Conservation (phyloP, 148 eudicot genomes). For the Fagopyrum esculentum region DNA sequence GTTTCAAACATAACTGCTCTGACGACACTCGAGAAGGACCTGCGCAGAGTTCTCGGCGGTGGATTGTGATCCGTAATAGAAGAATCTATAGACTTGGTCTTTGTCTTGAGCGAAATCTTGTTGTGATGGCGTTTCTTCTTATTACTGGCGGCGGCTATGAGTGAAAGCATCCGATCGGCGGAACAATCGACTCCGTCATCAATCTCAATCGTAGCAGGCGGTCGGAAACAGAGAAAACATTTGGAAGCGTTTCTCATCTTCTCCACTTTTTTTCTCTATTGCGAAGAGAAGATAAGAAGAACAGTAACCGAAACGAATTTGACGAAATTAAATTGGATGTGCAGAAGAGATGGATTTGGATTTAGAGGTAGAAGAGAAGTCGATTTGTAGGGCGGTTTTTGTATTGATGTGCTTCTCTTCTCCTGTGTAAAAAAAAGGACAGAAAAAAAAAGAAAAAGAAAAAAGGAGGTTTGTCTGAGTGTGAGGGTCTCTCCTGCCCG, state of each 20-base stretch:
- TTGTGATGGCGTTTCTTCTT: not conserved
- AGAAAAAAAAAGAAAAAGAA: not conserved
- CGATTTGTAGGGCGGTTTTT: not conserved
- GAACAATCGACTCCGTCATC: conserved; percentile 15
- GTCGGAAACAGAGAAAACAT: conserved; percentile 18
- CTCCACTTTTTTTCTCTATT: not conserved
- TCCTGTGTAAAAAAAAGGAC: not conserved
- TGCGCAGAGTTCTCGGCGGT: conserved; percentile 4
- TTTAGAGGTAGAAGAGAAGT: not conserved
- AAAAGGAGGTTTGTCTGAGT: not conserved
- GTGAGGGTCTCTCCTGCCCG: conserved; percentile 7
- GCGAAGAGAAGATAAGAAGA: not conserved
- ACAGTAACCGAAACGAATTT: not conserved
- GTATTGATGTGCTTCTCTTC: not conserved
- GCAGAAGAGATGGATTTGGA: not conserved
- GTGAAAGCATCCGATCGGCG: conserved; percentile 15
- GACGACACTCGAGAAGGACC: conserved; percentile 14
- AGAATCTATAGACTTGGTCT: not conserved
- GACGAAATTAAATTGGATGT: not conserved
- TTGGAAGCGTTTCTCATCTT: conserved; percentile 11
- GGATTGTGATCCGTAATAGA: not conserved
- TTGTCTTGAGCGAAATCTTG: not conserved
- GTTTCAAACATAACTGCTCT: conserved; percentile 16
- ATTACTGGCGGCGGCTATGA: conserved; percentile 11
- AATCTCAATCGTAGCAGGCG: conserved; percentile 13